Evolutionary conservation across 1,284 basidiomycete species (phyloP).

Genomic region (Irpex lacteus): DNA sequence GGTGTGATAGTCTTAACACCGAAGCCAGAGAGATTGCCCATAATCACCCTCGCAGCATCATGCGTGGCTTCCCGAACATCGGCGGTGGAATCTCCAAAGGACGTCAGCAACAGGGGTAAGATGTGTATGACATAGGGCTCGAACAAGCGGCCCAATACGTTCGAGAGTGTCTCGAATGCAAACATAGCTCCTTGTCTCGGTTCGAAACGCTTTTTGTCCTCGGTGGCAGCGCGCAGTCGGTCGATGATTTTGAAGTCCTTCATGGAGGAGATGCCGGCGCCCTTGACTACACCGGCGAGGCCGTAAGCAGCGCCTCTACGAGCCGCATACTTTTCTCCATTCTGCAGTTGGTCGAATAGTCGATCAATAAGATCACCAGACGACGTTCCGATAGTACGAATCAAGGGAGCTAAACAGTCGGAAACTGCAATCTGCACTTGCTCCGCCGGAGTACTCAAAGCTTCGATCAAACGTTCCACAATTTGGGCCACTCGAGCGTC

Average conservation of each 20-base stretch:
- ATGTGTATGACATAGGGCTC: constrained; percentile 93
- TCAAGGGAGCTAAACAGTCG: constrained; percentile 89
- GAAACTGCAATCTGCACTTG: constrained; percentile 97
- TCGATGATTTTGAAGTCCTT: constrained; percentile 82
- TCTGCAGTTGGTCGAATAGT: constrained; percentile 76
- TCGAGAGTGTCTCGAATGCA: constrained; percentile 90
- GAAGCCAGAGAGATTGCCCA: constrained; percentile 93
- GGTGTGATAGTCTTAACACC: constrained; percentile 96
- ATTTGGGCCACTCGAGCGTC: constrained; percentile 75
- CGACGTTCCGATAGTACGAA: constrained; percentile 66
- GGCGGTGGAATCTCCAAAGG: constrained; percentile 87
- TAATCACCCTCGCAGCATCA: constrained; percentile 92
- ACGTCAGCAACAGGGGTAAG: constrained; percentile 81
- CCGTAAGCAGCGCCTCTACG: constrained; percentile 97
- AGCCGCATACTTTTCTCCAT: constrained; percentile 84
- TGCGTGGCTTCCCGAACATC: constrained; percentile 96
- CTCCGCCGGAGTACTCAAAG: constrained; percentile 93
- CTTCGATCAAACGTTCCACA: constrained; percentile 87
- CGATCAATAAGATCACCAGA: constrained; percentile 73
- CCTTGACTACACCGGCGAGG: constrained; percentile 89
- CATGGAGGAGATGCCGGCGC: constrained; percentile 83
- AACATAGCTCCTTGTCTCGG: constrained; percentile 94
- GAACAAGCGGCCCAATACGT: constrained; percentile 84
- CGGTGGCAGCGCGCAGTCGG: constrained; percentile 74
- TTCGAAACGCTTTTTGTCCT: constrained; percentile 89